These are phyloP conservation scores for Spathaspora arborariae DNA, from an alignment of 805 yeast genomes.

Conservation along the genomic window DNA sequence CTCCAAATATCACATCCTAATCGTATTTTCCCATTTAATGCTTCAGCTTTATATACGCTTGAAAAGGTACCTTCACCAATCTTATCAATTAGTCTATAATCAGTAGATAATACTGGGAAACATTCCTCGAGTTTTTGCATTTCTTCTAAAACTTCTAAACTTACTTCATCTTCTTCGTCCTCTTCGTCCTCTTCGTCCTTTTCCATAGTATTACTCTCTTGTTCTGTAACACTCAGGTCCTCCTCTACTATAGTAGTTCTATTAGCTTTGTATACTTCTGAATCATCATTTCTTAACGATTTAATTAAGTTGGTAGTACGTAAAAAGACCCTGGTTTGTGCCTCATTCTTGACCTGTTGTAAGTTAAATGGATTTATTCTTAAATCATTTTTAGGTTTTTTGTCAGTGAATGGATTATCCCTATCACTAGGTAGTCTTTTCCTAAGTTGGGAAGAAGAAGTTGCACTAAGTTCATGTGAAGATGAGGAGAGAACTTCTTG, in stretches of 20 bases:
- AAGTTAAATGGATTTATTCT: background rate
- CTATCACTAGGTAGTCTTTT: constrained; percentile 3
- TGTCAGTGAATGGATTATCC: constrained; percentile 18
- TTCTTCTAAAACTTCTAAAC: constrained; percentile 54
- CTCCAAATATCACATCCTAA: constrained; percentile 41
- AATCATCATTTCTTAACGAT: background rate
- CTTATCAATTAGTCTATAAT: constrained; percentile 51
- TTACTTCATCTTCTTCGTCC: constrained; percentile 44
- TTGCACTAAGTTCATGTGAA: background rate
- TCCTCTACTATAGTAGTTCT: constrained; percentile 2
- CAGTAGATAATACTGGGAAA: constrained; percentile 49
- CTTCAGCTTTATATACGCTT: constrained; percentile 60
- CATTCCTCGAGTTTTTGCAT: constrained; percentile 50
- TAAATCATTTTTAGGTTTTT: background rate
- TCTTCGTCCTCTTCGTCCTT: constrained; percentile 4
- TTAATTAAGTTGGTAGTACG: background rate
- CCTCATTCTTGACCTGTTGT: background rate
- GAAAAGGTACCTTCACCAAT: constrained; percentile 69
- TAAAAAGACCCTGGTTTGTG: background rate
- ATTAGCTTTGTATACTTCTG: background rate
- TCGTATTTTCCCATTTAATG: constrained; percentile 38
- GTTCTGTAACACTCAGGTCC: background rate
- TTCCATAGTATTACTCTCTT: background rate
- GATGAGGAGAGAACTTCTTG: background rate
- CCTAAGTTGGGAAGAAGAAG: background rate